Base-by-base conservation (phyloP, 257 asterid species). In the Paulownia fortunei region DNA sequence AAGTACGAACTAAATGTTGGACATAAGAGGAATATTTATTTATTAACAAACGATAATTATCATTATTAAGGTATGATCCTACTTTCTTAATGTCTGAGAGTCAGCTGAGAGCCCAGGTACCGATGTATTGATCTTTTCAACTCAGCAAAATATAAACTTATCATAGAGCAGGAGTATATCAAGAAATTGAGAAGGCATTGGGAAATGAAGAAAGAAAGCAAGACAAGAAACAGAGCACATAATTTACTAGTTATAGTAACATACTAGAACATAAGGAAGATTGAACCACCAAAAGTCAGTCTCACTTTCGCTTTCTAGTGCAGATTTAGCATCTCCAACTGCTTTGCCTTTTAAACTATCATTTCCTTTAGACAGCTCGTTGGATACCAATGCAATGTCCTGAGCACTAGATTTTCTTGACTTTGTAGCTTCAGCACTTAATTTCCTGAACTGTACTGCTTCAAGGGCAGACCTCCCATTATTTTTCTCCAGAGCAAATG, bases 211-310 rank as follows among this genome's bases (percentile, higher is more conserved):
- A 51, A 39, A 52, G 23, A 60, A 59, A 72, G 61, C 76, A 69
- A 67, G 8, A 8, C 44, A 69, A 74, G 76, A 69, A 74, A 80
- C 30, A 26, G 71, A 66, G 54, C 60, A n/a, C n/a, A 15, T 24
- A 34, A 54, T 61, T 30, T 62, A 65, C 44, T 36, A 54, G 72
- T 66, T 71, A 26, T 11, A 68, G 79, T 2, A 76, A 85, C 98
- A 69, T 93, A 95, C 99, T 24, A 92, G 89, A 79, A 88, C 97
- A 72, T 85, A 93, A 15, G 93, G 97, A 81, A 93, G 98, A 68
- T 83, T 84, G 81, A 34, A 76, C 99, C 99, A 95, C 99, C 98
- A 95, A 18, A 72, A 75, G 58, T 86, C 87, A 30, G 84, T 69
- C 79, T 76, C 88, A 71, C 72, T 81, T 76, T 49, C 75, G 56